Conservation (phyloP, 2,329 filamentous ascomycete species). For the Neofusicoccum laricinum region DNA sequence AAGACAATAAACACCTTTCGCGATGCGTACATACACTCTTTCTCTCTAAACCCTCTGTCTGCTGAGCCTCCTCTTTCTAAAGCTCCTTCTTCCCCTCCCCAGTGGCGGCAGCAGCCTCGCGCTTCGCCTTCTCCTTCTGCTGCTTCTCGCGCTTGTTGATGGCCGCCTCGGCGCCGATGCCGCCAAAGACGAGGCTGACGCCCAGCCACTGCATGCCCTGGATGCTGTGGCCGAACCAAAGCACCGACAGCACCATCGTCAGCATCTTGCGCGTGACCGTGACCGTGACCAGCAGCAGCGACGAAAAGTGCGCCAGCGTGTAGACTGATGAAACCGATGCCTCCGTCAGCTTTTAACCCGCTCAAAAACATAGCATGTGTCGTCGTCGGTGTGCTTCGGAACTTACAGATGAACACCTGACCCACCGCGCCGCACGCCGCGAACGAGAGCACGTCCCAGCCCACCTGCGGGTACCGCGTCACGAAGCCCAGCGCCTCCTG, state of each 20-base stretch:
- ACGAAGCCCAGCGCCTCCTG: constrained; percentile 78
- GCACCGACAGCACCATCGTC: constrained; percentile 94
- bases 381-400: background rate
- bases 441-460: constrained; percentile 86
- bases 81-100: constrained; percentile 21
- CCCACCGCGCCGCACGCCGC: constrained; percentile 86
- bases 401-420: constrained; percentile 83
- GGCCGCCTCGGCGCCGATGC: constrained; percentile 84
- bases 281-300: constrained; percentile 87
- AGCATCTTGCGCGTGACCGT: constrained; percentile 99
- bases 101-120: constrained; percentile 17
- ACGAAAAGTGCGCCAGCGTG: constrained; percentile 88
- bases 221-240: constrained; percentile 89
- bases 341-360: no score
- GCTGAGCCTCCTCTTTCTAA: background rate
- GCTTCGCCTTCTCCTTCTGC: constrained; percentile 68
- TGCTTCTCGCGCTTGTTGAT: constrained; percentile 81
- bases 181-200: constrained; percentile 88
- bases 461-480: constrained; percentile 72
- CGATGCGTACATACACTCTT: background rate
- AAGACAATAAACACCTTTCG: background rate
- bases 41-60: background rate
- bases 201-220: constrained; percentile 91
- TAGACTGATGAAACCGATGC: constrained; percentile 60
- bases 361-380: no score